Percentiles rank a stretch among this genome's conserved stretches.
phyloP scores from a whole-genome alignment of 345 rosid genomes.

The Mangifera indica region DNA sequence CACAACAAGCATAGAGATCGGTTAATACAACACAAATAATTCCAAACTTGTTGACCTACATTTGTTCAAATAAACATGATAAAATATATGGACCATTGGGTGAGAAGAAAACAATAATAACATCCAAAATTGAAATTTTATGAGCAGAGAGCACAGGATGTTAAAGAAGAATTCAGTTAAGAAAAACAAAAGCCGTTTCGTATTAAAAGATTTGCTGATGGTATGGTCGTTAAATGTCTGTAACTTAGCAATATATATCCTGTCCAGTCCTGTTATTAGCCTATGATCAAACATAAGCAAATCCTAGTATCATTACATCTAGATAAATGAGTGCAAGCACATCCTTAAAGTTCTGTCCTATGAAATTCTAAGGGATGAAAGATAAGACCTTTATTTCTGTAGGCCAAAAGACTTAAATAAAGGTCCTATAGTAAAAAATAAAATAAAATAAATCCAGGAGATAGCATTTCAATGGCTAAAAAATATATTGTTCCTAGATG shows the following conservation, averaged over 20 bases:
- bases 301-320: neutral
- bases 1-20: too few species aligned
- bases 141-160: neutral
- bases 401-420: neutral
- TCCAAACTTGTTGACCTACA: neutral
- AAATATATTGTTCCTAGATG: neutral
- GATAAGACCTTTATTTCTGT: neutral
- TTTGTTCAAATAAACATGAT: slow-evolving; percentile 2
- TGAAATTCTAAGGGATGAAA: neutral
- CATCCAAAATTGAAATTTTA: neutral
- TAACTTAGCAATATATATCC: neutral
- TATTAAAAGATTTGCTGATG: neutral
- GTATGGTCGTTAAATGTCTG: neutral
- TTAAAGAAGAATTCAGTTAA: neutral
- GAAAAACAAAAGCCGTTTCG: neutral
- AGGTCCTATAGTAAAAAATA: neutral
- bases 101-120: neutral
- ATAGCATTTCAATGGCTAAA: neutral
- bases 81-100: neutral
- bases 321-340: neutral
- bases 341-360: neutral
- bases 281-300: neutral
- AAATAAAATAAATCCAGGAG: neutral
- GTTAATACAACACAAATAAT: neutral
- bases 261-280: neutral